Evolutionary conservation across 108 stramenopile species (phyloP), one percentile per base, ranked within the genome.

Genomic region (Cyclostephanos tholiformis): DNA sequence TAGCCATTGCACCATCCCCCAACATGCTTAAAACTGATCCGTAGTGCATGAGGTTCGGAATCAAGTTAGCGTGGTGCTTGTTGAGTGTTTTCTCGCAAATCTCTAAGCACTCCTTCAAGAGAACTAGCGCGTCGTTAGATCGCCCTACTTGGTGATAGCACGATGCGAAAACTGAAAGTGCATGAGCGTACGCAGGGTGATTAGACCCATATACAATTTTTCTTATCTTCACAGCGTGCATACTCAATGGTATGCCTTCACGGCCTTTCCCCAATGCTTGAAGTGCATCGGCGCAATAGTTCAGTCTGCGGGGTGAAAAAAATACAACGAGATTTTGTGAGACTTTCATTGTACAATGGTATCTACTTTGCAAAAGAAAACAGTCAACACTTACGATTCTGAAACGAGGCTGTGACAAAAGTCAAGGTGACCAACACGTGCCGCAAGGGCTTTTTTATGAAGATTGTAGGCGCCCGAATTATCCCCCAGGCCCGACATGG

Each of bases 151-250:
- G 65, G 36, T 69, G 55, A 50, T 70, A 75, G 38, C 74, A 74
- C 11, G 79, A 80, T n/a, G 74, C 79, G 9, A 80, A 48, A 8
- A 80, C 79, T 38, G 69, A 70, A 9, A 80, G 55, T 13, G 79
- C 74, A 64, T 80, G 79, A 49, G 79, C 79, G 39, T 80, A 80
- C 9, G 79, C 79, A 50, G 79, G 79, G 49, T 80, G 79, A 3
- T 29, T 52, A 6, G 69, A 4, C 20, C 79, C 79, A 38, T 75
- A 80, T 22, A 76, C 44, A 36, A 52, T 19, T 43, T 76, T 62
- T 69, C 79, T 74, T 35, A 80, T 80, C 19, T 75, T 63, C 0
- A 70, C 73, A 2, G 78, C 78, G 38, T 79, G 78, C 66, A 74
- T 73, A 13, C 50, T 58, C 39, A 79, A 46, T 26, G 78, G 67